A percentile compares a stretch with the other conserved stretches of the same genome.
These are phyloP conservation scores for Penicillium sp. DNA, from an alignment of 2,329 filamentous ascomycete genomes.

Conservation along the genomic window DNA sequence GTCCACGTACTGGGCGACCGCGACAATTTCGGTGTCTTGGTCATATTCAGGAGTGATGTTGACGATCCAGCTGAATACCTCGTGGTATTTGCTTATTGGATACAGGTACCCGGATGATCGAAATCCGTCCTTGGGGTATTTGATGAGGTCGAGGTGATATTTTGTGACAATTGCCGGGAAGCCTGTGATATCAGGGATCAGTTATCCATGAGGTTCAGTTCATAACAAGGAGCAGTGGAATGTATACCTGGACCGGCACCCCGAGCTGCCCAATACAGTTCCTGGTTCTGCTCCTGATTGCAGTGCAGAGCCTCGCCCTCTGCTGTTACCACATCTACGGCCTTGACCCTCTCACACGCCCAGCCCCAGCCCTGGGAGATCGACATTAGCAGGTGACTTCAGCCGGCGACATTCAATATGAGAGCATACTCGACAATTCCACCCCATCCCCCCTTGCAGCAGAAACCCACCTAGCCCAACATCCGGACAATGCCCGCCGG, in stretches of 20 bases:
- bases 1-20: constrained; percentile 38
- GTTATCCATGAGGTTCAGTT: too few species aligned
- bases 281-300: constrained; percentile 44
- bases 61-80: constrained; percentile 55
- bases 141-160: constrained; percentile 53
- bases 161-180: constrained; percentile 60
- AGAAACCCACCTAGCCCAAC: constrained; percentile 63
- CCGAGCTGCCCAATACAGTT: constrained; percentile 57
- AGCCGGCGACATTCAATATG: too few species aligned
- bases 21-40: constrained; percentile 33
- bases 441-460: constrained; percentile 52
- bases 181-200: too few species aligned
- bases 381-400: background rate
- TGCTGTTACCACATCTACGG: constrained; percentile 56
- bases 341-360: constrained; percentile 55
- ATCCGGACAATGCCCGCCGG: constrained; percentile 61
- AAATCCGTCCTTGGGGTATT: constrained; percentile 30
- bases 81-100: constrained; percentile 50
- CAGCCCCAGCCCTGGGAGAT: constrained; percentile 57
- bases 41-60: constrained; percentile 20
- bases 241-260: constrained; percentile 51
- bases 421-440: constrained; percentile 57
- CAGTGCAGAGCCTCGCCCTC: constrained; percentile 39
- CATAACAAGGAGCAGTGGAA: background rate
- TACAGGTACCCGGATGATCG: constrained; percentile 53